phyloP scores from a whole-genome alignment of 176 grass and related monocot genomes.

The Olyra latifolia region DNA sequence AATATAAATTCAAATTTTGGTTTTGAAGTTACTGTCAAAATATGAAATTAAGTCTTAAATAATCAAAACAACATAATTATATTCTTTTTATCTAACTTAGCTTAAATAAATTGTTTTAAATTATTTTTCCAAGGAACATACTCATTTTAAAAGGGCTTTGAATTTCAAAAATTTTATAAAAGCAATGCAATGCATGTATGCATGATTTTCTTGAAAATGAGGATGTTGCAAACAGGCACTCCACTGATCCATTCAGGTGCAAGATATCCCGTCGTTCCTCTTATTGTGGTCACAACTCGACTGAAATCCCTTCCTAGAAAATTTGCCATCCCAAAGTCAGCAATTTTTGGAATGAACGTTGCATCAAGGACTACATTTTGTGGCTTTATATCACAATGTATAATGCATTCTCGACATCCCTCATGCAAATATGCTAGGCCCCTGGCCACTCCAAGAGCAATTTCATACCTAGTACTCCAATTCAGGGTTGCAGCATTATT shows the following conservation, averaged over 20 bases:
- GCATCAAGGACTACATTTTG: constrained; percentile 17
- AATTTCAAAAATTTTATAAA: no score
- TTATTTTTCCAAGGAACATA: no score
- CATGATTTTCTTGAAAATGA: no score
- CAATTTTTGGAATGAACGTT: constrained; percentile 26
- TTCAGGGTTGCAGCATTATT: constrained; percentile 1
- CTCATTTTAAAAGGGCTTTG: no score
- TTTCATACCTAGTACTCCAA: constrained; percentile 50
- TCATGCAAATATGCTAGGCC: constrained; percentile 64
- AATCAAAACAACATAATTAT: no score
- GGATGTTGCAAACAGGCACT: no score
- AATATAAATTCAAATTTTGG: no score
- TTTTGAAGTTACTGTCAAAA: no score
- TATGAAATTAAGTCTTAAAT: no score
- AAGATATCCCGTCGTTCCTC: constrained; percentile 16
- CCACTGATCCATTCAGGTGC: constrained; percentile 23
- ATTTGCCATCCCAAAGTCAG: constrained; percentile 34
- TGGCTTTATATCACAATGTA: constrained; percentile 32
- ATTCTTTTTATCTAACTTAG: no score
- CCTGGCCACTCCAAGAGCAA: constrained; percentile 46
- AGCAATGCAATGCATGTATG: no score
- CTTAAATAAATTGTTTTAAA: no score
- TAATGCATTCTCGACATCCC: constrained; percentile 39
- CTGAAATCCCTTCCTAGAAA: constrained; percentile 19
- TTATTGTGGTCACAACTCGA: background rate